Conservation (phyloP, 2,329 filamentous ascomycete species). For the Xylaria sp. region DNA sequence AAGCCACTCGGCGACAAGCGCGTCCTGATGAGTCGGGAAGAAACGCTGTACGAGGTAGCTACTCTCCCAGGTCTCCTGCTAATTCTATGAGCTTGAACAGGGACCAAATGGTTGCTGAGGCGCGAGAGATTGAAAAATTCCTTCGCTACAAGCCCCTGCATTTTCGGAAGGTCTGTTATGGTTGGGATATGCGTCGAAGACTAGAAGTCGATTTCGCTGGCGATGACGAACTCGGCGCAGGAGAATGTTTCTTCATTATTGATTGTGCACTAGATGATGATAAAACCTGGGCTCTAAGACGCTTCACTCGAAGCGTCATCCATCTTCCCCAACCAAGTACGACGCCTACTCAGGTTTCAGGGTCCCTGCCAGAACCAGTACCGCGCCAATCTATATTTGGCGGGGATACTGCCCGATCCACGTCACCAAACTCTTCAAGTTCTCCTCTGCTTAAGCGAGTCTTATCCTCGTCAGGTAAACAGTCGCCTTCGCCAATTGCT, state of each 20-base stretch:
- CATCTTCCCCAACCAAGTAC: constrained; percentile 23
- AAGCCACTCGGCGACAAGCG: constrained; percentile 77
- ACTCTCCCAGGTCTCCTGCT: constrained; percentile 82
- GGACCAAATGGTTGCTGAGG: constrained; percentile 78
- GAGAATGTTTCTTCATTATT: constrained; percentile 80
- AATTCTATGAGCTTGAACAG: constrained; percentile 75
- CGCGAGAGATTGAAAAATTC: constrained; percentile 82
- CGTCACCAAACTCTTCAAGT: constrained; percentile 37
- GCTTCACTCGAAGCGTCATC: constrained; percentile 54
- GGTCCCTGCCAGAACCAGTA: constrained; percentile 22
- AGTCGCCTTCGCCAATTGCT: constrained; percentile 35
- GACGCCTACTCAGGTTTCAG: constrained; percentile 16
- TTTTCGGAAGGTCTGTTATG: constrained; percentile 79
- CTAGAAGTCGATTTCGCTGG: constrained; percentile 90
- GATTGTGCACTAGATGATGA: constrained; percentile 74
- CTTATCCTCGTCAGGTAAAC: constrained; percentile 42
- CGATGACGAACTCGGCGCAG: constrained; percentile 78
- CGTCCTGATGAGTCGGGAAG: constrained; percentile 78
- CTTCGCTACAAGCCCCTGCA: constrained; percentile 77
- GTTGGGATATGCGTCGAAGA: constrained; percentile 91
- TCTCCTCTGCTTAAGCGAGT: constrained; percentile 39
- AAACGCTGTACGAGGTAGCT: constrained; percentile 74
- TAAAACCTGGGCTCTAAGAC: constrained; percentile 55
- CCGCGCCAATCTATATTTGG: constrained; percentile 48
- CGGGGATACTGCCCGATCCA: constrained; percentile 35